These are phyloP conservation scores for Cardiospermum halicacabum DNA, from an alignment of 345 rosid genomes.

Conservation along the genomic window DNA sequence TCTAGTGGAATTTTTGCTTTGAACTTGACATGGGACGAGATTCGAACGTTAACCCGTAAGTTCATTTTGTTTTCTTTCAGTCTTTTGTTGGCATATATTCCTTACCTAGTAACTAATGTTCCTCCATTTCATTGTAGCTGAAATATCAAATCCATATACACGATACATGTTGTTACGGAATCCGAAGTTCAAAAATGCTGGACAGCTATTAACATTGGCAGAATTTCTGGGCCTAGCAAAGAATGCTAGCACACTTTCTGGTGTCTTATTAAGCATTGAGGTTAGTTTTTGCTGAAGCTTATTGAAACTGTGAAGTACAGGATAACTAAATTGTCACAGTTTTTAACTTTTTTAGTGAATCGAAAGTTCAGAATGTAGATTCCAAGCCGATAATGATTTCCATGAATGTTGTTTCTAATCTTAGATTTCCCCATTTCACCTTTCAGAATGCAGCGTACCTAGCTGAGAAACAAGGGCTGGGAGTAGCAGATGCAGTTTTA, in stretches of 20 bases:
- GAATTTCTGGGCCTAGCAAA: constrained; percentile 66
- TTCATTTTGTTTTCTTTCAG: constrained; percentile 13
- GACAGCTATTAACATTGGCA: constrained; percentile 44
- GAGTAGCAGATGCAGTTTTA: constrained; percentile 53
- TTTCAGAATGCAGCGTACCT: constrained; percentile 77
- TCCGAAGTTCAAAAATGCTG: constrained; percentile 42
- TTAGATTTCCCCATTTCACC: constrained; percentile 9
- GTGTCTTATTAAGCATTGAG: constrained; percentile 80
- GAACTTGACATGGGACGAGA: constrained; percentile 61
- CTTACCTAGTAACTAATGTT: not conserved
- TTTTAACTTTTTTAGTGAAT: not conserved
- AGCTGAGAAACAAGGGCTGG: constrained; percentile 44
- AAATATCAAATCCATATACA: constrained; percentile 48
- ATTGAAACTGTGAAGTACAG: not conserved
- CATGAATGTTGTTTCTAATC: not conserved
- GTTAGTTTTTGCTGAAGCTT: constrained; percentile 35
- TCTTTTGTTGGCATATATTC: not conserved
- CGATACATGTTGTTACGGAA: constrained; percentile 37
- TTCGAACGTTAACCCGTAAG: constrained; percentile 63
- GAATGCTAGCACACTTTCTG: constrained; percentile 55
- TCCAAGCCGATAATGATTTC: not conserved
- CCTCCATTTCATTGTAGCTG: constrained; percentile 39
- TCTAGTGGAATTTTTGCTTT: constrained; percentile 54
- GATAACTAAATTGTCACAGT: not conserved
- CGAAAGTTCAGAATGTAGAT: not conserved